These are phyloP conservation scores for Sugiyamaella novakii DNA, from an alignment of 1,139 yeast species.

Conservation along the genomic window DNA sequence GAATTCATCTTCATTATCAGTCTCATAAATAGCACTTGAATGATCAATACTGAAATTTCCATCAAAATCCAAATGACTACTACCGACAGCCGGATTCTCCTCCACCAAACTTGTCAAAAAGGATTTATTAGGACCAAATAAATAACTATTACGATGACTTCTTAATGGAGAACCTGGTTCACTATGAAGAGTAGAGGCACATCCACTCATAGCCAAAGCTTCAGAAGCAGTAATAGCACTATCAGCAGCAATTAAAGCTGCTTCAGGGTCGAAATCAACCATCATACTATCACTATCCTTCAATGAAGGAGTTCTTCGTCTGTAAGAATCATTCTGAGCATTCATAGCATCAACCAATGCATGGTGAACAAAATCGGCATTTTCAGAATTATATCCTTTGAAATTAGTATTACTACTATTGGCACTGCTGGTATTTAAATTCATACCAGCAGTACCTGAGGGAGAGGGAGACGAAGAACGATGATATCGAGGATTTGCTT, in stretches of 20 bases:
- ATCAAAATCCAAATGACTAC: background rate
- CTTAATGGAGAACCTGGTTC: conserved; percentile 20
- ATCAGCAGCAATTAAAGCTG: conserved; percentile 21
- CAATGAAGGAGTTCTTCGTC: background rate
- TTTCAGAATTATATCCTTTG: background rate
- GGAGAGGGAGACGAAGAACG: conserved; percentile 4
- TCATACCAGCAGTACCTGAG: conserved; percentile 4
- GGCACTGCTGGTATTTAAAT: conserved; percentile 8
- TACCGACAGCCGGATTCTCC: conserved; percentile 1
- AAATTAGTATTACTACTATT: background rate
- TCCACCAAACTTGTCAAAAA: conserved; percentile 20
- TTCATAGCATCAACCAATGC: background rate
- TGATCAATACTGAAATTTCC: background rate
- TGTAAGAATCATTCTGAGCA: background rate
- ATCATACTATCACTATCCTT: conserved; percentile 1
- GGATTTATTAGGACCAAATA: conserved; percentile 20
- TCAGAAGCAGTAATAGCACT: conserved; percentile 22
- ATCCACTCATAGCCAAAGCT: conserved; percentile 19
- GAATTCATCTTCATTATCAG: conserved; percentile 13
- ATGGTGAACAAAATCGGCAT: conserved; percentile 5
- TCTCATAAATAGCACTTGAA: conserved; percentile 9
- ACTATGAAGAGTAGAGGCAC: conserved; percentile 16
- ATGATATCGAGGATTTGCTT: background rate
- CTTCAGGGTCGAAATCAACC: conserved; percentile 16
- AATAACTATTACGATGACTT: conserved; percentile 20